Conservation (phyloP, 176 grass and related monocot species). For the Echinochloa phyllopogon region DNA sequence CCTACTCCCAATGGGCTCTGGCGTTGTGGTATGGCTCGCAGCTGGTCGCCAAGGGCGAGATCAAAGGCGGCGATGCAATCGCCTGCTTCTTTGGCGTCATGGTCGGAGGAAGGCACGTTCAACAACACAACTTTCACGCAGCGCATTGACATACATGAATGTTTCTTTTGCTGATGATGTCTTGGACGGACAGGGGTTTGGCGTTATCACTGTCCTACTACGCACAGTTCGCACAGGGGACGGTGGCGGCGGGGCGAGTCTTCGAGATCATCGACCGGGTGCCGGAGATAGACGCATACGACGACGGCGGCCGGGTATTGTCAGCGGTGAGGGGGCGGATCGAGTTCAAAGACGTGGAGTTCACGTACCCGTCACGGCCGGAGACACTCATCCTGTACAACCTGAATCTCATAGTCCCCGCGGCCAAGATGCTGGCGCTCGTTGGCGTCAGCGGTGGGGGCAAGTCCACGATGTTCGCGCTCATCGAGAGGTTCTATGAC, state of each 20-base stretch:
- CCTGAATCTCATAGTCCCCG: conserved; percentile 52
- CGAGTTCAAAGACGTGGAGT: conserved; percentile 68
- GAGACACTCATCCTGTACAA: conserved; percentile 50
- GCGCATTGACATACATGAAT: too few relatives aligned
- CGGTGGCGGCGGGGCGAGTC: conserved; percentile 53
- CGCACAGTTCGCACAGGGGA: conserved; percentile 61
- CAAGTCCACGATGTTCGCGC: conserved; percentile 75
- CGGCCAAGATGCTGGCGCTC: conserved; percentile 47
- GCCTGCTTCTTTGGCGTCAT: conserved; percentile 80
- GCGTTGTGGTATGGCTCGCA: conserved; percentile 66
- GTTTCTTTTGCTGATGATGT: not conserved
- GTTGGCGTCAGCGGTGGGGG: conserved; percentile 68
- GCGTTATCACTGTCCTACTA: conserved; percentile 62
- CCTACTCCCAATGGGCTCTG: conserved; percentile 75
- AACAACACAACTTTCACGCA: not conserved
- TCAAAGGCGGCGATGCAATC: conserved; percentile 64
- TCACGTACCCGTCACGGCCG: conserved; percentile 65
- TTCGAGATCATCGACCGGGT: conserved; percentile 63
- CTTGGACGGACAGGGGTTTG: conserved; percentile 39
- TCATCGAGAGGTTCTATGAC: conserved; percentile 79
- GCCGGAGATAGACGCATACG: conserved; percentile 61
- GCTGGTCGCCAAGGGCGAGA: conserved; percentile 49
- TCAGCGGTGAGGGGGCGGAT: conserved; percentile 33
- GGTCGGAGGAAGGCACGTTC: conserved; percentile 56
- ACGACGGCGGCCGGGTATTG: conserved; percentile 8